phyloP scores from a whole-genome alignment of 805 yeast genomes.

The Brettanomyces nanus region DNA sequence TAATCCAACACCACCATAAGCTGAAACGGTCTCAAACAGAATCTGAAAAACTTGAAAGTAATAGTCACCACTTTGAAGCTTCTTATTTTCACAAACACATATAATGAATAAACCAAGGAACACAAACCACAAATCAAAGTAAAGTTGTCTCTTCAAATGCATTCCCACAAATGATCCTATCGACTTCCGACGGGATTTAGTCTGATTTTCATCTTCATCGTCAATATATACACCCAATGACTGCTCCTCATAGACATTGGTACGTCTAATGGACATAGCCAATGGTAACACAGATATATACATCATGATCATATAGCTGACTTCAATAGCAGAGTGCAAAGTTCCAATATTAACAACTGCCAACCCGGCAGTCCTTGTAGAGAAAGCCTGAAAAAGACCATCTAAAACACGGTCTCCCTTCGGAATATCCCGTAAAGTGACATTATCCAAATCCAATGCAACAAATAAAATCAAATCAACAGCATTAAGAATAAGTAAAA shows the following conservation, averaged over 20 bases:
- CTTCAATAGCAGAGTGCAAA: conserved; percentile 87
- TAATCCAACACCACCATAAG: conserved; percentile 94
- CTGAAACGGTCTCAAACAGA: conserved; percentile 84
- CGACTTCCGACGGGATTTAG: conserved; percentile 33
- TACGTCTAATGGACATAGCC: conserved; percentile 92
- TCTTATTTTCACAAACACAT: conserved; percentile 76
- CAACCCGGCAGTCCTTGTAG: conserved; percentile 94
- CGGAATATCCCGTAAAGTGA: conserved; percentile 43
- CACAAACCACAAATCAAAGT: conserved; percentile 92
- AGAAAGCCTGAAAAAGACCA: conserved; percentile 85
- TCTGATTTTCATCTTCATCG: conserved; percentile 6
- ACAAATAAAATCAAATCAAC: conserved; percentile 77
- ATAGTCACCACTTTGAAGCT: conserved; percentile 35
- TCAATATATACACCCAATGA: conserved; percentile 75
- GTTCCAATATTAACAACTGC: conserved; percentile 58
- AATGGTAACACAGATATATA: conserved; percentile 93
- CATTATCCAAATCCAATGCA: conserved; percentile 58
- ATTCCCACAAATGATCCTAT: conserved; percentile 61
- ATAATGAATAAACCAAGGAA: conserved; percentile 79
- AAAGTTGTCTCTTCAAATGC: conserved; percentile 85
- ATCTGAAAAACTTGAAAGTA: conserved; percentile 62
- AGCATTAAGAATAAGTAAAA: conserved; percentile 62
- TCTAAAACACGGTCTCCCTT: conserved; percentile 65
- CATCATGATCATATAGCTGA: conserved; percentile 95
- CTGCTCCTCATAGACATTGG: conserved; percentile 97